Base-by-base conservation (phyloP, 108 stramenopile species). In the Craspedostauros australis region DNA sequence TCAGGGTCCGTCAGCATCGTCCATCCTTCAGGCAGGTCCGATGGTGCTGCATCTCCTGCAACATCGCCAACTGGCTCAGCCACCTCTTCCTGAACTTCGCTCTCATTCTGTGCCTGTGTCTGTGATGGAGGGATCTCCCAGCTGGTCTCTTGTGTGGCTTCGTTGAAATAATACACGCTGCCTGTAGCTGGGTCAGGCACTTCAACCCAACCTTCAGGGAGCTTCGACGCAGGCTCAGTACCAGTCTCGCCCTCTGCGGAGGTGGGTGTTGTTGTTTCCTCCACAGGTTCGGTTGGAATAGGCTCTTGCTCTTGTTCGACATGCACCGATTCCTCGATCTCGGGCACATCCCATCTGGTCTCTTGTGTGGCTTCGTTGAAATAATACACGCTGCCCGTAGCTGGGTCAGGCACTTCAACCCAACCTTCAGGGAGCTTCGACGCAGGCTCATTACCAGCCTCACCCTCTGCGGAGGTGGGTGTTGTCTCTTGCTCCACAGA, bases 291-390 rank as follows among this genome's bases (percentile, higher is more conserved):
- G 1, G 32, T 11, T 19, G 8, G 4, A 22, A 2, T 21, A 1
- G 41, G 25, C 21, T 61, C 46, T 49, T 48, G 6, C 2, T 29
- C 53, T 7, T 36, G 6, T 28, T 39, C 58, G 15, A 32, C 18
- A n/a, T n/a, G 18, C 15, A 26, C 52, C 11, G 40, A 15, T 46
- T 7, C 59, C 7, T 27, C 15, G 3, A 15, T 39, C 2, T 18
- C 52, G 37, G 72, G 76, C 19, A 46, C 40, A 11, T 77, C 76
- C 91, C 91, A 92, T 22, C 68, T 54, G n/a, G 80, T 86, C 40
- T 75, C 75, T 20, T 64, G 67, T 7, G 73, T 64, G 23, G 39
- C 36, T 30, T 30, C 56, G 51, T 91, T 80, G 69, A 72, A 84
- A 54, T 74, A 88, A 50, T 79, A 88, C 1, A 52, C 28, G 22